Conservation (phyloP, 1,284 basidiomycete genomes). For the Ceratobasidium sp. region DNA sequence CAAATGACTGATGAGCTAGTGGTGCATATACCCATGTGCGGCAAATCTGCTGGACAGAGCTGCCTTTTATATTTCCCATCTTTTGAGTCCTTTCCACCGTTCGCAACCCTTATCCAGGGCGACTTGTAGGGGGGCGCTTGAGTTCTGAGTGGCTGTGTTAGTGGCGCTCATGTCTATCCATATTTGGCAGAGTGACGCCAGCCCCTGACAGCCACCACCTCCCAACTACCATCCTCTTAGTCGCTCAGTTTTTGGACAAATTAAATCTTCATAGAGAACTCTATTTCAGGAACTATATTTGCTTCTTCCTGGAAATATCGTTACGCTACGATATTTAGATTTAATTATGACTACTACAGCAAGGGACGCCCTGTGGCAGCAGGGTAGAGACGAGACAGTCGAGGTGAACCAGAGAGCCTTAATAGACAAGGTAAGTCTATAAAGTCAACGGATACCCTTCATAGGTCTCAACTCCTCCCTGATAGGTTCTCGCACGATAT, state of each 20-base stretch:
- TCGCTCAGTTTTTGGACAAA: background rate
- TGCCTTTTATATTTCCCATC: too few species aligned
- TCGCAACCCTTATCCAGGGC: too few species aligned
- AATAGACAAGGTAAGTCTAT: slow-evolving; percentile 72
- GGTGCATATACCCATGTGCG: too few species aligned
- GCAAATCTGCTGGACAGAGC: too few species aligned
- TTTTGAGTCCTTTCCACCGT: too few species aligned
- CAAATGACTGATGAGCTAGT: too few species aligned
- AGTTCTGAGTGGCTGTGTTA: too few species aligned
- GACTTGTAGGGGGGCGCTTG: too few species aligned
- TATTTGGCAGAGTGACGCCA: background rate
- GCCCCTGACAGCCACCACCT: background rate
- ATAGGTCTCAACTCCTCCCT: background rate
- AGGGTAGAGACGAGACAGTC: slow-evolving; percentile 82
- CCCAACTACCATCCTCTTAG: background rate
- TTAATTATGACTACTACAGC: background rate
- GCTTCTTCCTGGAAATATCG: background rate
- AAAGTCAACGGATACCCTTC: background rate
- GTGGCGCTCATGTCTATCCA: background rate
- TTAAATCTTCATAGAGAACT: background rate
- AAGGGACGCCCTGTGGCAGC: slow-evolving; percentile 62
- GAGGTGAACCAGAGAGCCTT: slow-evolving; percentile 96
- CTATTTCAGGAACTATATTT: too few species aligned
- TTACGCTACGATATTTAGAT: background rate
- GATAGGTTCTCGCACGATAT: slow-evolving; percentile 85